Base-by-base conservation (phyloP, 75 land plant species). In the Selaginella moellendorffii region DNA sequence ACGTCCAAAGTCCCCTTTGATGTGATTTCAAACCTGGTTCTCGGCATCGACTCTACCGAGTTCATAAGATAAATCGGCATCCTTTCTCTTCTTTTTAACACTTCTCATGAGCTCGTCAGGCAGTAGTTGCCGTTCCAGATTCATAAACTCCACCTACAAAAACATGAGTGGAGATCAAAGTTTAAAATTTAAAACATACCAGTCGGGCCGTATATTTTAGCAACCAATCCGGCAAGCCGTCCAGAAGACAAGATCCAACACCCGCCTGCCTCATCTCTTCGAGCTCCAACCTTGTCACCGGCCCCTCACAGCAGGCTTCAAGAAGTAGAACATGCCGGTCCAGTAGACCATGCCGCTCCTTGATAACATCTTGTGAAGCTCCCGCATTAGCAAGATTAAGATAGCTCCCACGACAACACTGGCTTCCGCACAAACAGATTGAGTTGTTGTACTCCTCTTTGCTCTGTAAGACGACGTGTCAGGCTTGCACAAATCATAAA, bases 371-470 rank as follows among this genome's bases (percentile, higher is more conserved):
- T 59, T 82, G 82, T 54, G 76, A 93, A 51, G 90, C 80, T 62
- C 76, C 87, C 66, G 92, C 84, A 18, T 90, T 90, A 25, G 85
- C 76, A 65, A 86, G 63, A 76, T 82, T 90, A 72, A 93, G 68
- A 72, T 83, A 93, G 83, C 99, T 93, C 10, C 99, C 99, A 31
- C 87, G 74, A 72, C 99, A 93, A 52, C 82, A 77, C 67, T 82
- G 96, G 46, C 83, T 93, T 22, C 99, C 99, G 72, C 99, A 93
- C 19, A 93, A 67, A 67, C 99, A 93, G 54, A 93, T 84, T 68
- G 99, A 85, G 27, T 76, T 80, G 63, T 93, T 88, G 61, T 86
- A 83, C 77, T 93, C 99, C 70, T 93, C 96, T 75, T 93, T 85
- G 62, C 99, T 93, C 99, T 93, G 78, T 31, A 68, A 51, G 52